Evolutionary conservation across 768 basidiomycete species (phyloP).

Genomic region (Pleurotus pulmonarius): DNA sequence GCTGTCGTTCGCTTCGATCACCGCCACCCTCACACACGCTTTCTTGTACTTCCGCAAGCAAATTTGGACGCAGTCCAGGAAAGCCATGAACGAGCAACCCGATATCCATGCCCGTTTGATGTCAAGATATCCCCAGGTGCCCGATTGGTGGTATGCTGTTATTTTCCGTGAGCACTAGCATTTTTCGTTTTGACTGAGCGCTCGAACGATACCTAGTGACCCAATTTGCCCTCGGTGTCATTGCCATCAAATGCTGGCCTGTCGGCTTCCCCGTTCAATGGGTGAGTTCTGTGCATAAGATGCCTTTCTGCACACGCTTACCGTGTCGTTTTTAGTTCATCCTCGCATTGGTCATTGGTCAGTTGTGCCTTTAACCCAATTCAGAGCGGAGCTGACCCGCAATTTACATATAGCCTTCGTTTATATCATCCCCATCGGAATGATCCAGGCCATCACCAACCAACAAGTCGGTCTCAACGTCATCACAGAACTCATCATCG

Average conservation of each 20-base stretch:
- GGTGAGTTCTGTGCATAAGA: conserved; percentile 56
- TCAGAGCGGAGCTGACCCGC: background rate
- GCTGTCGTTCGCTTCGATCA: conserved; percentile 79
- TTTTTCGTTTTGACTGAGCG: conserved; percentile 22
- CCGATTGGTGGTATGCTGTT: conserved; percentile 80
- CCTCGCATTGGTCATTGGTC: conserved; percentile 54
- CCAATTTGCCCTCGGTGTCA: conserved; percentile 67
- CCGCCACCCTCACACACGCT: conserved; percentile 70
- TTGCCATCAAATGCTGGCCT: conserved; percentile 72
- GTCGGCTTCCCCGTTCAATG: conserved; percentile 31
- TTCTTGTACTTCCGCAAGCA: conserved; percentile 75
- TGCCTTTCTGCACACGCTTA: conserved; percentile 59
- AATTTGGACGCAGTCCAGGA: conserved; percentile 67
- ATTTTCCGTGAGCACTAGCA: conserved; percentile 47
- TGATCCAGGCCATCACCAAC: conserved; percentile 72
- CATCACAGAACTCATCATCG: conserved; percentile 78
- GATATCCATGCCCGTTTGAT: conserved; percentile 85
- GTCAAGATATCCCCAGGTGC: conserved; percentile 71
- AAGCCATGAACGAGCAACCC: conserved; percentile 72
- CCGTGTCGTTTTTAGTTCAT: conserved; percentile 53
- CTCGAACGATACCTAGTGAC: no score
- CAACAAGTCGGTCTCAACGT: conserved; percentile 45
- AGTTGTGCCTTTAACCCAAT: no score
- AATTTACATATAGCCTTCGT: conserved; percentile 36
- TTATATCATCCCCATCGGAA: conserved; percentile 73